Base-by-base conservation (phyloP, 257 asterid species). In the Solanum paucissectum region DNA sequence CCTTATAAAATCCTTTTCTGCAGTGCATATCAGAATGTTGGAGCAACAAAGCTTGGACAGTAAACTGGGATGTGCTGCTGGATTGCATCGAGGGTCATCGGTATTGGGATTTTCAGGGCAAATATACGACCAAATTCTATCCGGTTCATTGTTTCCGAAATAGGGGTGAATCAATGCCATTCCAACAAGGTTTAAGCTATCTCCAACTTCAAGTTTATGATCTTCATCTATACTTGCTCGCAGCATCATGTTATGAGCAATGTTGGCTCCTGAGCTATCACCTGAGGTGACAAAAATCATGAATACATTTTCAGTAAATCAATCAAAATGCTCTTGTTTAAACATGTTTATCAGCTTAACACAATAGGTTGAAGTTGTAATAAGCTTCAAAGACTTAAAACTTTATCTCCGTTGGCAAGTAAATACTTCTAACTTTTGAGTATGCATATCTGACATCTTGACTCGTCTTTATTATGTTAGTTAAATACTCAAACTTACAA, bases 231-330 rank as follows among this genome's bases (percentile, higher is more conserved):
- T 14, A 9, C 89, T 62, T 33, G 87, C 91, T 36, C 92, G 92
- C 40, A 91, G 77, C 23, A 89, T 88, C 90, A 92, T 89, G 91
- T 93, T 87, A 75, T 96, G 98, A 0, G 93, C 91, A 40, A 96
- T 89, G 46, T 95, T 96, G 5, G 94, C 98, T 66, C 99, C 99
- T 9, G 98, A 95, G 83, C 99, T 95, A 86, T 96, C 98, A 12
- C 99, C 98, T 14, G 93, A 32, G 6, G n/a, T 71, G 29, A 12
- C 49, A 34, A 34, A 37, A 34, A 73, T 20, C 9, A 20, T 37
- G 9, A 37, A 20, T 20, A 4, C 27, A 16, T 9, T 34, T 73
- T 34, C 12, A 4, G 79, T 71, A 33, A 32, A 23, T 71, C 1
- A 16, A 6, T 71, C 75, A 69, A 27, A 4, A 10, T 69, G 10